Conservation (phyloP, 345 rosid genomes). For the Kandelia obovata region DNA sequence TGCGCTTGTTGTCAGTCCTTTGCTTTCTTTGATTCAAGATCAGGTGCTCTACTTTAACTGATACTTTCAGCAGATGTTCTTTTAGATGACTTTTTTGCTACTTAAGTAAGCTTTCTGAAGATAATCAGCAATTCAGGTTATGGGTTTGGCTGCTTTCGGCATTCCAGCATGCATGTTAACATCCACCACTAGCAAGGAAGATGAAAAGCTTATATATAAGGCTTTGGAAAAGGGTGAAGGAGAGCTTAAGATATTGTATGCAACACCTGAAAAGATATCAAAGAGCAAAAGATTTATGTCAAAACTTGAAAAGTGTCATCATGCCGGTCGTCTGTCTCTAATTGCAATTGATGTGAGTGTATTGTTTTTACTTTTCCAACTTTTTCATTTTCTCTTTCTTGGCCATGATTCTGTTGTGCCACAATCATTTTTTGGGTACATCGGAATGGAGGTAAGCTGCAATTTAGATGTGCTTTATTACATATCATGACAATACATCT, state of each 20-base stretch:
- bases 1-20: conserved; percentile 86
- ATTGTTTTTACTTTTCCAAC: not conserved
- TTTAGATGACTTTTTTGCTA: not conserved
- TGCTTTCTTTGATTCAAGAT: conserved; percentile 91
- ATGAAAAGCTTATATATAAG: conserved; percentile 84
- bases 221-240: conserved; percentile 92
- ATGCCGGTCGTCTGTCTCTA: conserved; percentile 67
- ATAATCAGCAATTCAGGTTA: conserved; percentile 50
- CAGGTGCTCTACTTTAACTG: conserved; percentile 47
- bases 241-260: conserved; percentile 74
- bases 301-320: conserved; percentile 90
- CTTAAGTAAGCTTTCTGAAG: conserved; percentile 5
- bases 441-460: no score
- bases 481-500: no score
- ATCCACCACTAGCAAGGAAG: conserved; percentile 80
- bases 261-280: conserved; percentile 91
- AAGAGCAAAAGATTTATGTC: conserved; percentile 99
- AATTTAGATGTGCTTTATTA: no score
- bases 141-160: conserved; percentile 85
- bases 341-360: conserved; percentile 80
- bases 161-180: conserved; percentile 82
- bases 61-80: not conserved
- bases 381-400: conserved; percentile 3
- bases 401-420: not conserved
- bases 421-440: no score